phyloP scores from a whole-genome alignment of 495 filamentous ascomycete species.

The Aspergillus olivimuriae region DNA sequence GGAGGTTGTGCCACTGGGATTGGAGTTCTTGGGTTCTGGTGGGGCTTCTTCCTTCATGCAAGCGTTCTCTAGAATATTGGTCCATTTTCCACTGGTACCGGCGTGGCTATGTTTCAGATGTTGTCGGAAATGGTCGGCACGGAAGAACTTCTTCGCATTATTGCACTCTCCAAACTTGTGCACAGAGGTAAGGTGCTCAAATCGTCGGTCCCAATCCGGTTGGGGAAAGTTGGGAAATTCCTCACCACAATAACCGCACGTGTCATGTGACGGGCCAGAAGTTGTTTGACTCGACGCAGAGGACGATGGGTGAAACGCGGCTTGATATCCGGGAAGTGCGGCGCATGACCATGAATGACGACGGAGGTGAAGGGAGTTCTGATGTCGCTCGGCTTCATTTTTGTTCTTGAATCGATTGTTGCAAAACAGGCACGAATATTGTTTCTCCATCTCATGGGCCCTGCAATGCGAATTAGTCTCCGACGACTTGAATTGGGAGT shows the following conservation, averaged over 20 bases:
- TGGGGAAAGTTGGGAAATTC: slow-evolving; percentile 71
- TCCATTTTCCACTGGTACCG: slow-evolving; percentile 97
- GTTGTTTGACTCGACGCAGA: slow-evolving; percentile 31
- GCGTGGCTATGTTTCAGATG: slow-evolving; percentile 98
- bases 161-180: slow-evolving; percentile 99
- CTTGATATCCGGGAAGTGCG: slow-evolving; percentile 65
- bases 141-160: slow-evolving; percentile 95
- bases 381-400: slow-evolving; percentile 96
- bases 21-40: slow-evolving; percentile 27
- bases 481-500: not conserved
- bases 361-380: slow-evolving; percentile 91
- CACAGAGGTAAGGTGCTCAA: slow-evolving; percentile 78
- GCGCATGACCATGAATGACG: slow-evolving; percentile 98
- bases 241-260: slow-evolving; percentile 93
- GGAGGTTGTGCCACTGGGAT: not conserved
- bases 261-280: slow-evolving; percentile 51
- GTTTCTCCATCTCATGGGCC: slow-evolving; percentile 87
- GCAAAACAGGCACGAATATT: slow-evolving; percentile 89
- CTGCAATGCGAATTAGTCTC: no score
- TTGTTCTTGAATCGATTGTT: slow-evolving; percentile 98
- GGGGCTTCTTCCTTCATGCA: slow-evolving; percentile 91
- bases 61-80: slow-evolving; percentile 92
- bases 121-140: slow-evolving; percentile 96
- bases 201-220: slow-evolving; percentile 76
- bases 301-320: slow-evolving; percentile 77